Conservation (phyloP, 2,329 filamentous ascomycete genomes). For the Aspergillus tamarii region DNA sequence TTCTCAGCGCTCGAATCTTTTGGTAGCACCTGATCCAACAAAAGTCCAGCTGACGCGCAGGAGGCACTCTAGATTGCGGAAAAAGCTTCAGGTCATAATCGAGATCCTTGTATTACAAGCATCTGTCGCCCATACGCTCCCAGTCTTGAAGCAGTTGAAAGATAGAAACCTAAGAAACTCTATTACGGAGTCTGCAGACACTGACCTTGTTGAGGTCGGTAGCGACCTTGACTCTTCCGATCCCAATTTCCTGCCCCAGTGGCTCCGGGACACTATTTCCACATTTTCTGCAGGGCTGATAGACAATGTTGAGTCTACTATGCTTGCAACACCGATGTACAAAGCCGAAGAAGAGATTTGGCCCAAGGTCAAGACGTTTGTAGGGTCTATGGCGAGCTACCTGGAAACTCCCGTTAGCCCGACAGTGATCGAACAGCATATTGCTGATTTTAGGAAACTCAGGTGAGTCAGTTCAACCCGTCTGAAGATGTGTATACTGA, state of each 20-base stretch:
- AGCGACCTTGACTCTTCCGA: neutral
- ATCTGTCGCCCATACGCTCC: neutral
- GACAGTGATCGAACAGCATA: neutral
- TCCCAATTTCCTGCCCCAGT: neutral
- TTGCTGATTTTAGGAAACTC: neutral
- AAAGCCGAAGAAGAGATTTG: neutral
- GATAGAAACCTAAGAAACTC: neutral
- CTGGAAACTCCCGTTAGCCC: neutral
- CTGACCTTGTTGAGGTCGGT: neutral
- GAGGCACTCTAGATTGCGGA: conserved; percentile 4
- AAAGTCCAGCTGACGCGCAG: neutral
- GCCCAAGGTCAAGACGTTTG: neutral
- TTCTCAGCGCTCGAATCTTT: neutral
- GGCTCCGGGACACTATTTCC: neutral
- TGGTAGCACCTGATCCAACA: neutral
- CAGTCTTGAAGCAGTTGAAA: neutral
- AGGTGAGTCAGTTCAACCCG: neutral
- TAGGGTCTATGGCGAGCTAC: neutral
- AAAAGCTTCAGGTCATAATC: conserved; percentile 10
- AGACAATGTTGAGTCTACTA: neutral
- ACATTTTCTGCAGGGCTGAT: neutral
- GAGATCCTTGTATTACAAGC: conserved; percentile 9
- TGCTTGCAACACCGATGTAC: neutral
- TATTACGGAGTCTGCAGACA: neutral
- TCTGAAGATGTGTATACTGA: neutral